Percentiles rank a stretch among this genome's conserved stretches.
Evolutionary conservation across 1,139 yeast genomes (phyloP).

Genomic region (Lodderomyces orthopsilosis): DNA sequence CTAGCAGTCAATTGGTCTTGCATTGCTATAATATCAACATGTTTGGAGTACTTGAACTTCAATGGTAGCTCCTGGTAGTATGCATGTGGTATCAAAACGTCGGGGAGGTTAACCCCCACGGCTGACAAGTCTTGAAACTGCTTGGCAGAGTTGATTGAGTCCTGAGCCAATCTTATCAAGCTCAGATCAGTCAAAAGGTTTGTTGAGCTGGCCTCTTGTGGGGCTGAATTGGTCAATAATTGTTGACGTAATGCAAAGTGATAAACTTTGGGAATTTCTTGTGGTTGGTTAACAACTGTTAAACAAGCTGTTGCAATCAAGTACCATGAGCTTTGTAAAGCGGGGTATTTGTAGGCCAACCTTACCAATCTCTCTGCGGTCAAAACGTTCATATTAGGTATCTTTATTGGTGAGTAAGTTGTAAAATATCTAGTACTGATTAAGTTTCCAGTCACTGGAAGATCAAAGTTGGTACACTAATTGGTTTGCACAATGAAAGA

Average conservation of each 20-base stretch:
- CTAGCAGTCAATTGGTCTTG: slow-evolving; percentile 50
- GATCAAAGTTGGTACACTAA: too few species aligned
- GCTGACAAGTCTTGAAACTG: slow-evolving; percentile 40
- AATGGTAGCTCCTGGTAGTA: slow-evolving; percentile 42
- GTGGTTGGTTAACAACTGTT: slow-evolving; percentile 78
- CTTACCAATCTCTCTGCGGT: slow-evolving; percentile 63
- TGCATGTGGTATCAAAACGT: slow-evolving; percentile 40
- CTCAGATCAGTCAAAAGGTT: slow-evolving; percentile 23
- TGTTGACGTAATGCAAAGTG: slow-evolving; percentile 67
- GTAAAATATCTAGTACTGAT: not conserved
- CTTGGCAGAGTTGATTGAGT: slow-evolving; percentile 36
- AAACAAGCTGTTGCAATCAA: slow-evolving; percentile 74
- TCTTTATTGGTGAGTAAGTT: not conserved
- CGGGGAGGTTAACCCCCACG: slow-evolving; percentile 46
- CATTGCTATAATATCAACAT: slow-evolving; percentile 35
- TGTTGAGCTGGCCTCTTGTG: slow-evolving; percentile 4
- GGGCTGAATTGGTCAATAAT: slow-evolving; percentile 16
- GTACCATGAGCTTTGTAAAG: slow-evolving; percentile 60
- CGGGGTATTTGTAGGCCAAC: slow-evolving; percentile 53
- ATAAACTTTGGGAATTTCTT: slow-evolving; percentile 72
- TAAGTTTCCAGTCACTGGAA: too few species aligned
- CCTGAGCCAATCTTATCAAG: slow-evolving; percentile 32
- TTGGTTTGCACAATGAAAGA: too few species aligned
- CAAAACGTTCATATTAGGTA: slow-evolving; percentile 25
- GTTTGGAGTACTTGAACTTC: slow-evolving; percentile 29